These are phyloP conservation scores for Rhizomucor pusillus DNA, from an alignment of 371 early-diverging fungal genomes.

Conservation along the genomic window DNA sequence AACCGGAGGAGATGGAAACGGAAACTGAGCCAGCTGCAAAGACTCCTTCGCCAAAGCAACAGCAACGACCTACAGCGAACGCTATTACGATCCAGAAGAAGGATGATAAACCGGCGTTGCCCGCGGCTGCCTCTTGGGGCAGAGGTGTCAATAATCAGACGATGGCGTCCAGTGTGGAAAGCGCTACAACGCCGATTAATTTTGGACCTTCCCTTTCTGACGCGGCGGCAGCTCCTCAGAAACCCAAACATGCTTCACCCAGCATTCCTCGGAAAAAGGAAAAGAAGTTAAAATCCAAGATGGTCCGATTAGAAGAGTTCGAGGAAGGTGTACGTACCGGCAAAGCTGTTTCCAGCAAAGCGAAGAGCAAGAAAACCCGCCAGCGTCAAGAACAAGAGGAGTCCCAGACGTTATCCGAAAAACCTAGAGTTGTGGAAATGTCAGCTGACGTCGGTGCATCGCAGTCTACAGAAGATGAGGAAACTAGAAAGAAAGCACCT, in stretches of 20 bases:
- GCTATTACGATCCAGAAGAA: slow-evolving; percentile 21
- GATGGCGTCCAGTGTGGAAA: slow-evolving; percentile 25
- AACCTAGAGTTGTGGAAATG: not conserved
- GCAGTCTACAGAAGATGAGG: not conserved
- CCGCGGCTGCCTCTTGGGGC: slow-evolving; percentile 67
- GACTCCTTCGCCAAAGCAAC: slow-evolving; percentile 12
- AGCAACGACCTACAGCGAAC: slow-evolving; percentile 16
- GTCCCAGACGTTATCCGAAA: not conserved
- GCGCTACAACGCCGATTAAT: slow-evolving; percentile 30
- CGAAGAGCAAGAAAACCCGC: slow-evolving; percentile 9
- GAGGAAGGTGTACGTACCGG: slow-evolving; percentile 29
- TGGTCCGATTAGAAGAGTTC: slow-evolving; percentile 46
- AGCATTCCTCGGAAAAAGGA: slow-evolving; percentile 37
- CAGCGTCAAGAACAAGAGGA: not conserved
- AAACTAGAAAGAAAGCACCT: not conserved
- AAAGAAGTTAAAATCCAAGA: slow-evolving; percentile 39
- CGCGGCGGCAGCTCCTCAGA: slow-evolving; percentile 40
- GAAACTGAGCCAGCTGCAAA: slow-evolving; percentile 13
- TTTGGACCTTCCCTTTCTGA: slow-evolving; percentile 49
- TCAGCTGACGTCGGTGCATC: not conserved
- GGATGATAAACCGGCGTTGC: slow-evolving; percentile 46
- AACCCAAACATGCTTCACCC: slow-evolving; percentile 33
- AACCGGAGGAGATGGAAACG: not conserved
- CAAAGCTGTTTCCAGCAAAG: slow-evolving; percentile 14
- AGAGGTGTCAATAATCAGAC: slow-evolving; percentile 27